Conservation (phyloP, 75 land plant genomes). For the Ceratopteris richardii region DNA sequence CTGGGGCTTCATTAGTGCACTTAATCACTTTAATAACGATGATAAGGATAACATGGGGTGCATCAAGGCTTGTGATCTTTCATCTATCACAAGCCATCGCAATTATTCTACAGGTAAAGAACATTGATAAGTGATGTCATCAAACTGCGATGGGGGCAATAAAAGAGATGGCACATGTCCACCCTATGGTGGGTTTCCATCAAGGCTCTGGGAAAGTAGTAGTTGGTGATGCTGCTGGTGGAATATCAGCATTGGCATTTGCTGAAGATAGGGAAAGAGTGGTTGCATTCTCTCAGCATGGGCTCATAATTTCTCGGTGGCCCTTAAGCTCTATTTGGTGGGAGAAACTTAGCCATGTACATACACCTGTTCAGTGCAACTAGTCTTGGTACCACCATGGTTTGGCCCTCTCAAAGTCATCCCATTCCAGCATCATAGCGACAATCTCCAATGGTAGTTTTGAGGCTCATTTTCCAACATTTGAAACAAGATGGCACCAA, state of each 20-base stretch:
- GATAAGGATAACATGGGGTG: slow-evolving; percentile 55
- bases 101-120: slow-evolving; percentile 67
- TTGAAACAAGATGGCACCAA: slow-evolving; percentile 18
- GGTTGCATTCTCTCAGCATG: no score
- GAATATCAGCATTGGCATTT: slow-evolving; percentile 70
- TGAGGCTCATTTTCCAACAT: no score
- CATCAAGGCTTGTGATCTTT: slow-evolving; percentile 48
- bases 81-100: slow-evolving; percentile 64
- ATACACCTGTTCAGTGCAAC: no score
- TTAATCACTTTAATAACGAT: slow-evolving; percentile 57
- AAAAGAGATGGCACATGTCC: slow-evolving; percentile 62
- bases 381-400: no score
- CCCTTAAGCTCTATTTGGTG: no score
- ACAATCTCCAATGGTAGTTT: no score
- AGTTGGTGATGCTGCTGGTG: slow-evolving; percentile 79
- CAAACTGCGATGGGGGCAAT: slow-evolving; percentile 59
- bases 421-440: no score
- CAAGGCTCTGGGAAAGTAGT: slow-evolving; percentile 56
- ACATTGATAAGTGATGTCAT: slow-evolving; percentile 48
- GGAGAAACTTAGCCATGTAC: no score
- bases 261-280: slow-evolving; percentile 93
- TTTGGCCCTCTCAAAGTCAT: no score
- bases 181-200: slow-evolving; percentile 84
- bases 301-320: no score
- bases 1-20: slow-evolving; percentile 81